phyloP scores from a whole-genome alignment of 257 asterid genomes.

The Scutellaria barbata region DNA sequence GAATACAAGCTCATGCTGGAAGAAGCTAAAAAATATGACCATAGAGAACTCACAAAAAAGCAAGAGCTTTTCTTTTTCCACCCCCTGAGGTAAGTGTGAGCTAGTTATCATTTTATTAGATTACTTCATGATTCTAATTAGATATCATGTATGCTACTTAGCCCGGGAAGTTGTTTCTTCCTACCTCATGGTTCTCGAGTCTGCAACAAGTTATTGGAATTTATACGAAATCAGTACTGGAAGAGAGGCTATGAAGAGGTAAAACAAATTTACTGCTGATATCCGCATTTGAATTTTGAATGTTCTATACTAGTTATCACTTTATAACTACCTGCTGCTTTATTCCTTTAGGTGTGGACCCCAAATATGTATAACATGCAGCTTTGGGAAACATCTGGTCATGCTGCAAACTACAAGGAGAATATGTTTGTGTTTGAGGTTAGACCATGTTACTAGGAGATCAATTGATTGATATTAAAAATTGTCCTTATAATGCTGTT shows the following conservation, averaged over 20 bases:
- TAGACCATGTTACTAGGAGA: conserved; percentile 30
- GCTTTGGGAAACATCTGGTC: conserved; percentile 99
- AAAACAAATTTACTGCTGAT: conserved; percentile 28
- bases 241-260: conserved; percentile 98
- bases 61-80: conserved; percentile 99
- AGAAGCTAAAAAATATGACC: conserved; percentile 98
- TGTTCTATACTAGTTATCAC: conserved; percentile 19
- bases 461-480: neutral
- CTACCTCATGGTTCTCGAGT: conserved; percentile 94
- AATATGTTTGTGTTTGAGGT: conserved; percentile 98
- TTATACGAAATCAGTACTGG: conserved; percentile 81
- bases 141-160: conserved; percentile 42
- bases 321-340: conserved; percentile 30
- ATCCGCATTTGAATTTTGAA: neutral
- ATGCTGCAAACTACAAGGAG: conserved; percentile 98
- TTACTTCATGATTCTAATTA: conserved; percentile 27
- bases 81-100: conserved; percentile 71
- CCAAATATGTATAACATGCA: conserved; percentile 98
- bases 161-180: conserved; percentile 99
- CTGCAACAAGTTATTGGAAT: conserved; percentile 87
- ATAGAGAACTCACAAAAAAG: conserved; percentile 92
- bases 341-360: conserved; percentile 69
- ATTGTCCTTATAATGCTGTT: neutral
- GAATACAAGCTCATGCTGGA: conserved; percentile 84
- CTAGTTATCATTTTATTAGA: neutral